Percentiles rank a stretch among this genome's conserved stretches.
Evolutionary conservation across 1,139 yeast species (phyloP).

Genomic region (Suhomyces terraborum): DNA sequence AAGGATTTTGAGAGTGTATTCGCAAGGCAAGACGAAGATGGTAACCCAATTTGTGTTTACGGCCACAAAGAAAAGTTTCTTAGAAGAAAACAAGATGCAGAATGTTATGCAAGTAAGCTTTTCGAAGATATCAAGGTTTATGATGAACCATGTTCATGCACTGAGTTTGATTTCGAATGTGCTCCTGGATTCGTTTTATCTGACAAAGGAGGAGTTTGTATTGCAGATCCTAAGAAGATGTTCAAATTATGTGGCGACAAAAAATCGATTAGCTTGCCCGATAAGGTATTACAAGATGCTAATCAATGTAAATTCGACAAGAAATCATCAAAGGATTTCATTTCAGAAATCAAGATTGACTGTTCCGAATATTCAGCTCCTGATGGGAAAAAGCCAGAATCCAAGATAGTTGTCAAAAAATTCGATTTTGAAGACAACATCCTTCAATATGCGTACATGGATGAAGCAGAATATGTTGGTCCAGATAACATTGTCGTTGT

Average conservation of each 20-base stretch:
- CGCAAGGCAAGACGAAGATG: slow-evolving; percentile 53
- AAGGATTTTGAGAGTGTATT: slow-evolving; percentile 71
- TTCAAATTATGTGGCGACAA: slow-evolving; percentile 27
- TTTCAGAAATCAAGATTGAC: slow-evolving; percentile 26
- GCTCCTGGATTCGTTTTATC: slow-evolving; percentile 53
- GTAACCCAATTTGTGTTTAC: slow-evolving; percentile 63
- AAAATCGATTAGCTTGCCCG: slow-evolving; percentile 30
- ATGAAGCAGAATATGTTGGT: slow-evolving; percentile 36
- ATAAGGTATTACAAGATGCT: slow-evolving; percentile 47
- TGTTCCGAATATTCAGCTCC: slow-evolving; percentile 31
- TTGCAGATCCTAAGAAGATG: slow-evolving; percentile 46
- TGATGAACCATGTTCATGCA: slow-evolving; percentile 68
- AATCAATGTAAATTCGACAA: slow-evolving; percentile 47
- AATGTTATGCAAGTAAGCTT: slow-evolving; percentile 66
- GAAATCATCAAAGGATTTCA: slow-evolving; percentile 29
- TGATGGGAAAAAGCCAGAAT: slow-evolving; percentile 31
- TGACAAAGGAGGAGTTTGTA: slow-evolving; percentile 51
- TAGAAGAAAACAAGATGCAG: slow-evolving; percentile 68
- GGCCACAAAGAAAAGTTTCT: slow-evolving; percentile 70
- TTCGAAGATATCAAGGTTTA: slow-evolving; percentile 59
- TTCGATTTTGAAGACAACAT: slow-evolving; percentile 47
- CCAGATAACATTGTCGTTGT: slow-evolving; percentile 76
- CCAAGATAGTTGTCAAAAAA: slow-evolving; percentile 24
- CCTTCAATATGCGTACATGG: slow-evolving; percentile 58
- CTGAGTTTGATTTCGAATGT: slow-evolving; percentile 73